Percentiles rank a stretch among this genome's conserved stretches.
These are phyloP conservation scores for Casuarina glauca DNA, from an alignment of 306 rosid species.

Conservation along the genomic window DNA sequence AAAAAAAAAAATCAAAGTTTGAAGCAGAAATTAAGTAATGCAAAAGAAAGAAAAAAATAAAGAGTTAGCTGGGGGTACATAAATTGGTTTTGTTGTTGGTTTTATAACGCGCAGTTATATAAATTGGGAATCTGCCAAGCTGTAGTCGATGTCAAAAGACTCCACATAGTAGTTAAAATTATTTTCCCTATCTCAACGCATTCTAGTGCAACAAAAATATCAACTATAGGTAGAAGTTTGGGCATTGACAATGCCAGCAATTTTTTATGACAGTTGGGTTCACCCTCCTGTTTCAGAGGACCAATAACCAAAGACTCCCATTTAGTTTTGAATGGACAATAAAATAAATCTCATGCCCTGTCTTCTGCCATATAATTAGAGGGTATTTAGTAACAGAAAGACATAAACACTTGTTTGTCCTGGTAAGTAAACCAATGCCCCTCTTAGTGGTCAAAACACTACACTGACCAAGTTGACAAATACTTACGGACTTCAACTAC, in stretches of 20 bases:
- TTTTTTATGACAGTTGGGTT: neutral
- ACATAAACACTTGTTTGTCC: neutral
- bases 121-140: neutral
- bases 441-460: neutral
- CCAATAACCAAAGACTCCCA: neutral
- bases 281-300: neutral
- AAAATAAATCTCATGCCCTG: neutral
- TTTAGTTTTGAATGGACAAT: neutral
- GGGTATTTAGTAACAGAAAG: neutral
- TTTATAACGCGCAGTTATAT: neutral
- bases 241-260: neutral
- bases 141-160: neutral
- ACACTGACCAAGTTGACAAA: no score
- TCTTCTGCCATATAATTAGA: neutral
- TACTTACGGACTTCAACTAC: neutral
- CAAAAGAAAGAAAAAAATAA: neutral
- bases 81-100: neutral
- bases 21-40: neutral
- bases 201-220: neutral
- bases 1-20: neutral
- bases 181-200: neutral
- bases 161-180: neutral
- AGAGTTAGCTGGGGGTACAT: neutral
- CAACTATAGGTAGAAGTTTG: neutral
- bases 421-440: neutral